phyloP scores from a whole-genome alignment of 2,329 filamentous ascomycete genomes.

The Dryadomyces quercivorus region DNA sequence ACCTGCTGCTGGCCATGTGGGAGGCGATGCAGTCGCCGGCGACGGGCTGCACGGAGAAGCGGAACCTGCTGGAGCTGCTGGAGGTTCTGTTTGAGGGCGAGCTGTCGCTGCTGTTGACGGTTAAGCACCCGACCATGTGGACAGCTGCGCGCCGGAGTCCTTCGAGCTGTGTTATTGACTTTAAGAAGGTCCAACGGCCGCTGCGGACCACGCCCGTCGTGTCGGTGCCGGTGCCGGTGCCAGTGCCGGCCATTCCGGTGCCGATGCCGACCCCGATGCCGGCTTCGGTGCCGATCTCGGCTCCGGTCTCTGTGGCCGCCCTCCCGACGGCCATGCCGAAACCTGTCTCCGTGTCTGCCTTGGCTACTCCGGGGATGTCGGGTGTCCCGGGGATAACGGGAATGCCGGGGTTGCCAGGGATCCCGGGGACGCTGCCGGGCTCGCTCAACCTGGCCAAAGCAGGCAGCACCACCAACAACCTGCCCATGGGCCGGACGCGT shows the following conservation, averaged over 20 bases:
- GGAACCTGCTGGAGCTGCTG: constrained; percentile 38
- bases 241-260: background rate
- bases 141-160: constrained; percentile 17
- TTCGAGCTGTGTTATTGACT: constrained; percentile 7
- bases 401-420: no score
- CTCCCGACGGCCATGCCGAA: no score
- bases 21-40: constrained; percentile 33
- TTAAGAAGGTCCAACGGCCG: constrained; percentile 11
- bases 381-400: no score
- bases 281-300: background rate
- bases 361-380: no score
- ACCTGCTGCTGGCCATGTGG: constrained; percentile 35
- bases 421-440: no score
- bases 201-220: constrained; percentile 1
- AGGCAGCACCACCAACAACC: background rate
- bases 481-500: background rate
- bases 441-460: no score
- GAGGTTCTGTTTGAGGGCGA: constrained; percentile 36
- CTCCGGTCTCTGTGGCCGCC: background rate
- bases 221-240: background rate
- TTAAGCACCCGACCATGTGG: constrained; percentile 36
- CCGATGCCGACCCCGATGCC: background rate
- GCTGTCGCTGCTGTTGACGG: constrained; percentile 29
- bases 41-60: constrained; percentile 34
- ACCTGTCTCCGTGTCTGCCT: no score